Evolutionary conservation across 495 filamentous ascomycete genomes (phyloP), one percentile per base, ranked within the genome.

Genomic region (Rusavskia elegans): DNA sequence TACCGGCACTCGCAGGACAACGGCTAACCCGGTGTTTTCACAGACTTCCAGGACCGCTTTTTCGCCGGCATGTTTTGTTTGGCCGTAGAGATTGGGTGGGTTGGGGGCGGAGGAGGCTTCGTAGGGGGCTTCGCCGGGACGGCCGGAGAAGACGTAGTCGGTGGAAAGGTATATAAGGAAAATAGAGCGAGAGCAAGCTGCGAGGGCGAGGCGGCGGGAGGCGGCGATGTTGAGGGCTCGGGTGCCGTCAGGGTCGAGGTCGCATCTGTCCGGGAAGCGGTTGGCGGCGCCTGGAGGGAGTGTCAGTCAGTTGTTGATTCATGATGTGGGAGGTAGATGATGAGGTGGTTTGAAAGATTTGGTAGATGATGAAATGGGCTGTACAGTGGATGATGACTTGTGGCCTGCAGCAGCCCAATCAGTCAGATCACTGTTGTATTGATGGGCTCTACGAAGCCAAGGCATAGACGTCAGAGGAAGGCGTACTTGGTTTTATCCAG

Each of bases 121-220:
- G 63, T 95, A 95, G 3, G 89, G 89, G 13, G 89, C 89, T 25
- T 90, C 82, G n/a, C 87, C 85, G 30, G 80, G 82, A 19, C 58
- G 71, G 16, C 89, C 89, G 1, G 87, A 69, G 62, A 96, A 96
- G 41, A 96, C 87, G 64, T 96, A 96, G 69, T 96, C 89, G 39
- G 89, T 95, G 0, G 86, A 92, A 62, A 96, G 94, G 71, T 95
- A 95, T 62, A 95, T 78, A 30, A 95, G 72, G 48, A 94, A 63
- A 55, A 81, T 78, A n/a, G 65, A 66, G 11, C 79, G 76, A 16
- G 68, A 58, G 17, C 79, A 74, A 59, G 84, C 83, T 32, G 80
- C 70, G 29, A 74, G 65, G 19, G 89, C 87, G 19, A 96, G 78
- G 20, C 61, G 58, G 30, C 71, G 69, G 16, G 85, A 79, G 10